Evolutionary conservation across 768 basidiomycete genomes (phyloP).

Genomic region (Suillus brevipes): DNA sequence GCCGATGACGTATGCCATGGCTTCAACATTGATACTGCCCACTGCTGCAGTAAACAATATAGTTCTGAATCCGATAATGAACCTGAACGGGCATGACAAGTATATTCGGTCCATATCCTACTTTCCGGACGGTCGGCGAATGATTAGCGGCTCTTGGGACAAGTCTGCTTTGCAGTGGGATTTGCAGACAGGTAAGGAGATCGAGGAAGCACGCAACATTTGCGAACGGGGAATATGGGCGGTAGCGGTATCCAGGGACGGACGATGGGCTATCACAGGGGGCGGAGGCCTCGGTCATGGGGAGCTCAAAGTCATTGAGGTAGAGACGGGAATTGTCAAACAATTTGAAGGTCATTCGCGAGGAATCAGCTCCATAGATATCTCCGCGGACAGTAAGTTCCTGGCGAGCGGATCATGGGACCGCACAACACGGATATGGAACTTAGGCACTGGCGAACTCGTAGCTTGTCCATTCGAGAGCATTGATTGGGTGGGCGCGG

Average conservation of each 20-base stretch:
- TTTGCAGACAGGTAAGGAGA: background rate
- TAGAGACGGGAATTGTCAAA: background rate
- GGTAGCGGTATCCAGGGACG: background rate
- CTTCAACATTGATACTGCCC: background rate
- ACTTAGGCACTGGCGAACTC: background rate
- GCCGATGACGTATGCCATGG: background rate
- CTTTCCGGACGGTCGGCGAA: background rate
- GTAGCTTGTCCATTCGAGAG: background rate
- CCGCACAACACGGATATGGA: background rate
- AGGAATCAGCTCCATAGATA: background rate
- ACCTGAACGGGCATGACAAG: background rate
- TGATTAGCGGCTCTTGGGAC: background rate
- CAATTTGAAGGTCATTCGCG: background rate
- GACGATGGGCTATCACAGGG: background rate
- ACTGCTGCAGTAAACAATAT: background rate
- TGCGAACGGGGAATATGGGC: background rate
- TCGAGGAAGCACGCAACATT: background rate
- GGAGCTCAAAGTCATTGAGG: background rate
- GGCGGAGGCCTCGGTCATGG: background rate
- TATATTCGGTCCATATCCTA: background rate
- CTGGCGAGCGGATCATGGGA: background rate
- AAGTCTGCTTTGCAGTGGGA: background rate
- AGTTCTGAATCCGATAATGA: background rate
- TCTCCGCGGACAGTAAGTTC: background rate
- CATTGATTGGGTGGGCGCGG: background rate